Evolutionary conservation across 2,329 filamentous ascomycete genomes (phyloP), one percentile per base, ranked within the genome.

Genomic region (Aspergillus pseudotamarii): DNA sequence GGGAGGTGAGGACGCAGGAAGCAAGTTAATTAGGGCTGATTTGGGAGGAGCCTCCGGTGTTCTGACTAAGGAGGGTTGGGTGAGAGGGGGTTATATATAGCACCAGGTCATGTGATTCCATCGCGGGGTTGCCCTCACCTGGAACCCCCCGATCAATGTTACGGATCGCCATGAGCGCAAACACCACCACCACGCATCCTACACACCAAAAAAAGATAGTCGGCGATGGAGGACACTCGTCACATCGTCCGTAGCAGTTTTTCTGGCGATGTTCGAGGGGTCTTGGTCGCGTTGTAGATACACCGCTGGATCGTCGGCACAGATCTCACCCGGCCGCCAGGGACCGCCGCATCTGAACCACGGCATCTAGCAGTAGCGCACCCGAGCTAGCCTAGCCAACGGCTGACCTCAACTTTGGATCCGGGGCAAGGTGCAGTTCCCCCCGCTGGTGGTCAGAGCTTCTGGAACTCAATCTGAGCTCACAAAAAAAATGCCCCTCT

Each of bases 391-490:
- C 19, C 19, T 58, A 43, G 45, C 56, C 48, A 34, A 50, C 58
- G 54, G 59, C 57, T 62, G 50, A 59, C 53, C 57, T 61, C 28
- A 38, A 58, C 43, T 41, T 58, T 58, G 57, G 55, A 63, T 60
- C 54, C 60, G 60, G 61, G 61, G 61, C 60, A 58, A 38, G 32
- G 43, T 38, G 53, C 55, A 43, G 54, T 28, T 56, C 23, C 41
- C 58, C 53, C 14, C 53, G 63, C 63, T 12, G 38, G 56, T 65
- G 64, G 64, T 63, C 64, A 65, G 64, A 63, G 64, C 64, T 63
- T 65, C 56, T 62, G 60, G 56, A 62, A 59, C 60, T 62, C 56
- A 43, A 59, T 59, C 51, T 55, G 28, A 26, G 21, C 16, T 48
- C 36, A 11, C 26, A n/a, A n/a, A 21, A 32, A 26, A 19, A 12